Conservation (phyloP, 129 eudicot genomes). For the Arctium lappa region DNA sequence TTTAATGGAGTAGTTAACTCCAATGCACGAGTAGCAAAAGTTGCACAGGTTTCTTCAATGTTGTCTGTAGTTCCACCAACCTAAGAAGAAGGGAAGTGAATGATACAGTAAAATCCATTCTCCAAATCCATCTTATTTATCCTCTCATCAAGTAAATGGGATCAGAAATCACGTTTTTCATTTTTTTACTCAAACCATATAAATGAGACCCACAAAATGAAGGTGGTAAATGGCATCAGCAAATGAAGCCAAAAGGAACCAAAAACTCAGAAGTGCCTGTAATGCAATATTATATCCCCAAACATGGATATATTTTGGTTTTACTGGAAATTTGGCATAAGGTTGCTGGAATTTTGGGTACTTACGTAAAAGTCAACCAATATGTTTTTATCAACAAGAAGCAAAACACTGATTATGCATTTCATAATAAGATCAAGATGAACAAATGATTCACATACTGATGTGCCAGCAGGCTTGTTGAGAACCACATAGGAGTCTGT, state of each 20-base stretch:
- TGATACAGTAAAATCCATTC: not conserved
- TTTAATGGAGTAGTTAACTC: conserved; percentile 53
- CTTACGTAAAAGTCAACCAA: not conserved
- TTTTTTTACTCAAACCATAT: not conserved
- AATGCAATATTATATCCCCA: conserved; percentile 5
- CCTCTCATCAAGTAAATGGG: not conserved
- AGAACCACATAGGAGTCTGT: conserved; percentile 84
- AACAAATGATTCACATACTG: conserved; percentile 52
- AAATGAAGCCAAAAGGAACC: not conserved
- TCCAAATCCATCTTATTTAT: not conserved
- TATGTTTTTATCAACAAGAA: not conserved
- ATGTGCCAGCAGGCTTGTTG: conserved; percentile 96
- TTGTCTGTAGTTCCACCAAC: conserved; percentile 99
- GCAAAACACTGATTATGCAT: not conserved
- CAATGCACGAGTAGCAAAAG: conserved; percentile 86
- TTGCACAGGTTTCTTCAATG: conserved; percentile 92
- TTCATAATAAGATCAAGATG: not conserved
- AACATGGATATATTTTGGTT: not conserved
- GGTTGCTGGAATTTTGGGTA: not conserved
- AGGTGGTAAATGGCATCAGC: not conserved
- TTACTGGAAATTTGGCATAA: not conserved
- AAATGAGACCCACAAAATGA: not conserved
- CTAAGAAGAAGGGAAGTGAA: conserved; percentile 40
- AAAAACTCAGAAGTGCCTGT: not conserved
- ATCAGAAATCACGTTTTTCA: not conserved